Evolutionary conservation across 2,329 filamentous ascomycete species (phyloP), one percentile per base, ranked within the genome.

Genomic region (Tothia fuscella): DNA sequence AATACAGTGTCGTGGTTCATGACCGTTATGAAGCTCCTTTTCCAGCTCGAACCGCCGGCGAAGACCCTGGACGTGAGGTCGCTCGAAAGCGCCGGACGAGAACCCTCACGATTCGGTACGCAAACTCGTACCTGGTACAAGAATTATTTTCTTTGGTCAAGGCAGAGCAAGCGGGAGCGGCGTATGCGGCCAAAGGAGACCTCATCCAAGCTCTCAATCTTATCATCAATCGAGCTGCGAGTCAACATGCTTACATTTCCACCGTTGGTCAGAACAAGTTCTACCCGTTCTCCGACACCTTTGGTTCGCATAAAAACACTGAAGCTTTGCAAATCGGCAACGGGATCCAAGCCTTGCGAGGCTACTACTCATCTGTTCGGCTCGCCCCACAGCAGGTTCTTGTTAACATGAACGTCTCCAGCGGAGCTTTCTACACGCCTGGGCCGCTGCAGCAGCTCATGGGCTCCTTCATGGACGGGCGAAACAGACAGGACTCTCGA

Each of bases 321-420:
- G 60, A 70, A 36, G 47, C 43, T 1, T 51, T 53, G 3, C 51
- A 63, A 22, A 62, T 80, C 2, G 65, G 64, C 3, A 60, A 53
- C 9, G 74, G 74, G 1, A 58, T 81, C 0, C 61, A 71, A 36
- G 74, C 74, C 1, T 54, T 77, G 3, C 66, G 76, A 31, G 78
- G 78, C 0, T 81, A 73, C 56, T 80, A 72, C 51, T 63, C 74
- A 9, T 79, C 74, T 50, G 70, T 76, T 22, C 71, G 78, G 4
- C 67, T 72, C 2, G 69, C 73, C 3, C 71, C 73, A 12, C 67
- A 66, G 29, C 65, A 75, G 3, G 59, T 80, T 4, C 52, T 81
- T 1, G 54, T 80, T 10, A 81, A 82, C 43, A 60, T 80, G 3
- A 78, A 81, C 44, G 74, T 80, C 20, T 72, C 72, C 6, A 70